A percentile compares a stretch with the other conserved stretches of the same genome.
These are phyloP conservation scores for Tubosaeta sp. DNA, from an alignment of 768 basidiomycete genomes.

Conservation along the genomic window DNA sequence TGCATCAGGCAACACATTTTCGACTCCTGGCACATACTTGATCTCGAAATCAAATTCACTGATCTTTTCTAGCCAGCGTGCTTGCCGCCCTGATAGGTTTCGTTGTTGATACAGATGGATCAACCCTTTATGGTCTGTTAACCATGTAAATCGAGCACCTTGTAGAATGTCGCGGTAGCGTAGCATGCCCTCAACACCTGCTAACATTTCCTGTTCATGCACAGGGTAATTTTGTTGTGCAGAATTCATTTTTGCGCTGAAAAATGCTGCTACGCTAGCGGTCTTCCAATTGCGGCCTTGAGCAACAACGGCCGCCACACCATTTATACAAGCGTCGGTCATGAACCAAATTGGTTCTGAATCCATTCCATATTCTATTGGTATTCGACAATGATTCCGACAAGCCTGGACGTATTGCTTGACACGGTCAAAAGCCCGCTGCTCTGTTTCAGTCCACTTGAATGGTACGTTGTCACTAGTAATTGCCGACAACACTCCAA, in stretches of 20 bases:
- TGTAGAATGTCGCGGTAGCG: conserved; percentile 27
- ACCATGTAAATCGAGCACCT: conserved; percentile 26
- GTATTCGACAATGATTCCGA: background rate
- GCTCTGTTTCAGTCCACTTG: background rate
- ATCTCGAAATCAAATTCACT: conserved; percentile 30
- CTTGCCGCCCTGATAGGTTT: conserved; percentile 32
- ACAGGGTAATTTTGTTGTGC: conserved; percentile 39
- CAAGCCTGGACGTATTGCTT: background rate
- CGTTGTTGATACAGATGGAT: conserved; percentile 29
- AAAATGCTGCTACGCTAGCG: background rate
- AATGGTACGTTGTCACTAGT: background rate
- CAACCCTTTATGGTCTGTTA: conserved; percentile 28
- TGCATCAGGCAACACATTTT: conserved; percentile 28
- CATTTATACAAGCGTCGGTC: conserved; percentile 1
- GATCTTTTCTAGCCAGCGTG: conserved; percentile 33
- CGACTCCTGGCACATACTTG: conserved; percentile 25
- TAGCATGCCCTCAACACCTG: conserved; percentile 33
- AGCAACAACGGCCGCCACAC: background rate
- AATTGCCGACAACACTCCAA: background rate
- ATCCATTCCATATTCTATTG: background rate
- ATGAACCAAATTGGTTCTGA: background rate
- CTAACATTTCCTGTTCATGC: conserved; percentile 38
- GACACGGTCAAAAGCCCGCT: background rate
- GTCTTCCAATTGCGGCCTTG: background rate
- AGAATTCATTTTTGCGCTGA: conserved; percentile 25